Base-by-base conservation (phyloP, 768 basidiomycete species). In the Phlegmacium glaucopus region DNA sequence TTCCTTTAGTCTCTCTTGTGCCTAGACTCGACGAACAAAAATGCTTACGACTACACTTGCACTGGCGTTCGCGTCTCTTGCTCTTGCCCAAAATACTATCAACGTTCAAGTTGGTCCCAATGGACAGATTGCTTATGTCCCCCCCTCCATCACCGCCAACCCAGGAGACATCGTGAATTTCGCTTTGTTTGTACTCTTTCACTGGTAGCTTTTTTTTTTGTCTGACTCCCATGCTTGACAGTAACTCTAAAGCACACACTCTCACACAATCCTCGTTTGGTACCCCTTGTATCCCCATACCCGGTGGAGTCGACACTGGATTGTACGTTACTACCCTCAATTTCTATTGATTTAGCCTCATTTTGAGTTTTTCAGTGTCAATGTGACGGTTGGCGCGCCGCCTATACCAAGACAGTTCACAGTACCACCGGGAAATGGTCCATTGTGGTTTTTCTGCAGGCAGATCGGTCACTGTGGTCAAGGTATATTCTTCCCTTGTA, bases 371-470 rank as follows among this genome's bases (percentile, higher is more conserved):
- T 4, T 45, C 69, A 0, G 68, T 64, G 40, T 71, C 69, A 35
- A 68, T 66, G 4, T 48, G 49, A 7, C 70, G 63, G 5, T 69
- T 73, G 51, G 71, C 74, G 5, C 61, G 60, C 9, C 69, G 65
- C 16, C 64, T 22, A 22, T 22, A 5, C 2, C 22, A 22, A 2
- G 22, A 3, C 22, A 69, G 27, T 66, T 74, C 49, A 60, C 56
- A 7, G 73, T 82, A 5, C 56, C 60, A 5, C 67, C 75, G 49
- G 66, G 58, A 8, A 70, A 71, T 36, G 46, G 47, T 6, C 79
- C 81, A 9, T 58, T 77, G n/a, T 83, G 79, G 78, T 68, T 82
- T 46, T 77, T 72, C 63, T 83, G 82, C 56, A 67, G 72, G 36
- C 82, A 83, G 55, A 61, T 56, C 8, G 62, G 64, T 34, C 82